Evolutionary conservation across 805 yeast species (phyloP).

Genomic region (Candida boleticola): DNA sequence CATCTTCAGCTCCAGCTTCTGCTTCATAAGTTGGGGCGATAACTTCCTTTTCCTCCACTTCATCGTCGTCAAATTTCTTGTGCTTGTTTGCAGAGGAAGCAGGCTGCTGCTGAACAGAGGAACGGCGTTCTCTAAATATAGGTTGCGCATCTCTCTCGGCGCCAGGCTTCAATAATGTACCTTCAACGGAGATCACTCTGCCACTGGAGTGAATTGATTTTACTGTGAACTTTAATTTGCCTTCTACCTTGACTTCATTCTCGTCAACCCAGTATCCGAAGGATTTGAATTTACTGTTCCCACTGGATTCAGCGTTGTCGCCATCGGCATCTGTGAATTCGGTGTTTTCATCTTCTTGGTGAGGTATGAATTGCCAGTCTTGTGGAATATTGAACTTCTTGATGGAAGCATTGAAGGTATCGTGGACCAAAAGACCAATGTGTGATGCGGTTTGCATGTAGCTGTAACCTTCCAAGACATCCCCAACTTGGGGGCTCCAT

Average conservation of each 20-base stretch:
- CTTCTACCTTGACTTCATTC: constrained; percentile 71
- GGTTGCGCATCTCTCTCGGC: constrained; percentile 55
- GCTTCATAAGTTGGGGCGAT: constrained; percentile 12
- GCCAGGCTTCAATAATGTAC: constrained; percentile 70
- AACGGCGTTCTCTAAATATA: constrained; percentile 41
- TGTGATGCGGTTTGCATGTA: constrained; percentile 95
- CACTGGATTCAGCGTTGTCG: constrained; percentile 16
- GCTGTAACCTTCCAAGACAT: constrained; percentile 78
- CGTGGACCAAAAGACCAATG: constrained; percentile 86
- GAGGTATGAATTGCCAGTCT: constrained; percentile 81
- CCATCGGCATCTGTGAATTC: constrained; percentile 11
- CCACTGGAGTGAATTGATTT: constrained; percentile 75
- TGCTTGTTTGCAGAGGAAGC: constrained; percentile 33
- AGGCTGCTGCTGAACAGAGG: constrained; percentile 15
- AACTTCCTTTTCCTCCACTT: constrained; percentile 17
- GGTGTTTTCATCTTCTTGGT: constrained; percentile 59
- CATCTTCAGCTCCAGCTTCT: constrained; percentile 14
- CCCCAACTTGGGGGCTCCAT: constrained; percentile 92
- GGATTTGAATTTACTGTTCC: constrained; percentile 42
- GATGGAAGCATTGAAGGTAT: constrained; percentile 92
- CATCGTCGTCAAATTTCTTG: constrained; percentile 51
- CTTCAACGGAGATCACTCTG: constrained; percentile 80
- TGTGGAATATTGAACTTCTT: constrained; percentile 83
- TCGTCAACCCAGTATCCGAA: constrained; percentile 89
- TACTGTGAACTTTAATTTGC: constrained; percentile 74